A percentile compares a stretch with the other conserved stretches of the same genome.
Conservation (phyloP, 1,284 basidiomycete genomes). For the Sporisorium reilianum region DNA sequence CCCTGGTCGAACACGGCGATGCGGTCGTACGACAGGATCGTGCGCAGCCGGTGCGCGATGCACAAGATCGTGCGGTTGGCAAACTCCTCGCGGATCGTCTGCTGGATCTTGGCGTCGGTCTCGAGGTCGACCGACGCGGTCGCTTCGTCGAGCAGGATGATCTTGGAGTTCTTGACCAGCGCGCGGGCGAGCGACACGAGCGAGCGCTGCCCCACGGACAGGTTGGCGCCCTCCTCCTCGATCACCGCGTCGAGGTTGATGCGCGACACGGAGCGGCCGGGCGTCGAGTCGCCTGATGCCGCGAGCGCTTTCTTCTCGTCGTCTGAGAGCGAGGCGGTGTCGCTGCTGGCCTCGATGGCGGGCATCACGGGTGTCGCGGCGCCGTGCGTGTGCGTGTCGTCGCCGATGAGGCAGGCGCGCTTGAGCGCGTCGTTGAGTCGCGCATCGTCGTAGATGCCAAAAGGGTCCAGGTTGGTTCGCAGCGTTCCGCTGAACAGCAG, state of each 20-base stretch:
- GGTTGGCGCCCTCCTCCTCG: constrained; percentile 68
- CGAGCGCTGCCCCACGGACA: constrained; percentile 69
- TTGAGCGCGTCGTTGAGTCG: constrained; percentile 68
- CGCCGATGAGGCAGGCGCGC: constrained; percentile 66
- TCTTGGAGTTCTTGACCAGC: constrained; percentile 63
- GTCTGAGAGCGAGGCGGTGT: constrained; percentile 22
- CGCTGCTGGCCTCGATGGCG: constrained; percentile 21
- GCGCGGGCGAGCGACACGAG: constrained; percentile 69
- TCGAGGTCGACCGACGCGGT: constrained; percentile 82
- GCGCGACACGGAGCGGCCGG: constrained; percentile 39
- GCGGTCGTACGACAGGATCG: constrained; percentile 83
- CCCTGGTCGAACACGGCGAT: constrained; percentile 84
- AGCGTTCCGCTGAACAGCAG: constrained; percentile 70
- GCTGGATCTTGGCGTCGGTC: constrained; percentile 85
- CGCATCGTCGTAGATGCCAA: constrained; percentile 67
- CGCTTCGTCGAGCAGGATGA: constrained; percentile 75
- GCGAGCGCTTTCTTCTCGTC: constrained; percentile 36
- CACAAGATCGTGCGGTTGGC: constrained; percentile 81
- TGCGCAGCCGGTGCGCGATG: constrained; percentile 79
- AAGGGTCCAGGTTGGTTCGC: constrained; percentile 70
- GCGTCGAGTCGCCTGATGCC: constrained; percentile 26
- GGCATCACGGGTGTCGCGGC: constrained; percentile 33
- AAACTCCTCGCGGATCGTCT: constrained; percentile 87
- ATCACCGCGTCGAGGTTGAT: constrained; percentile 67
- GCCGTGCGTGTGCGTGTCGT: constrained; percentile 48